Evolutionary conservation across 2,329 filamentous ascomycete species (phyloP), one percentile per base, ranked within the genome.

Genomic region (Camillea tinctor): DNA sequence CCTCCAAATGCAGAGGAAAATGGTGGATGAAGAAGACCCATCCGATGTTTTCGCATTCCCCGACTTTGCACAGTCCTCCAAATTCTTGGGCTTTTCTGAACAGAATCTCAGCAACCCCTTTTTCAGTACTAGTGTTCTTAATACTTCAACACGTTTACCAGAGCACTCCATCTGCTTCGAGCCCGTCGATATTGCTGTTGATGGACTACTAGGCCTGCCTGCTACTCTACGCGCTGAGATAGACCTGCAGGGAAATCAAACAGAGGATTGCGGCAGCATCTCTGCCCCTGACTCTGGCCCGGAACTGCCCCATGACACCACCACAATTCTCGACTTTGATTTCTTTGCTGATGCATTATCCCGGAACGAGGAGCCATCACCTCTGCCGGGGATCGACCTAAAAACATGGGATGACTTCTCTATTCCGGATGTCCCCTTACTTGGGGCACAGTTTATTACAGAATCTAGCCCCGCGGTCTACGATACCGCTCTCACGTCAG

Each of bases 331-430:
- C 21, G 70, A 72, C 54, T 59, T 70, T n/a, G 62, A 71, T 48
- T 60, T 69, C 8, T 69, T 72, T 44, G 64, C 69, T 2, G 78
- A 84, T 48, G 63, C 81, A 1, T 89, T 86, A 86, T 72, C 81
- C 40, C 68, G 74, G 0, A 69, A 75, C 1, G 74, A 78, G 7
- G 69, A 75, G 13, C 62, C 69, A 9, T 54, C 67, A 1, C 56
- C 66, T n/a, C 71, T 71, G 4, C 13, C 17, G 36, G 55, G 62
- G 4, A 74, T 80, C 6, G 72, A 76, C 48, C 85, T 87, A 68
- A 83, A 82, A 61, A 88, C 88, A 0, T 95, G 91, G 91, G 87
- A 92, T 65, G 76, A 74, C 1, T 93, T 93, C 67, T 75, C 81
- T 1, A 71, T 75, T 11, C 66, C 75, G 0, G 71, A 77, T n/a